Evolutionary conservation across 176 grass and related monocot species (phyloP).

Genomic region (Zea luxurians): DNA sequence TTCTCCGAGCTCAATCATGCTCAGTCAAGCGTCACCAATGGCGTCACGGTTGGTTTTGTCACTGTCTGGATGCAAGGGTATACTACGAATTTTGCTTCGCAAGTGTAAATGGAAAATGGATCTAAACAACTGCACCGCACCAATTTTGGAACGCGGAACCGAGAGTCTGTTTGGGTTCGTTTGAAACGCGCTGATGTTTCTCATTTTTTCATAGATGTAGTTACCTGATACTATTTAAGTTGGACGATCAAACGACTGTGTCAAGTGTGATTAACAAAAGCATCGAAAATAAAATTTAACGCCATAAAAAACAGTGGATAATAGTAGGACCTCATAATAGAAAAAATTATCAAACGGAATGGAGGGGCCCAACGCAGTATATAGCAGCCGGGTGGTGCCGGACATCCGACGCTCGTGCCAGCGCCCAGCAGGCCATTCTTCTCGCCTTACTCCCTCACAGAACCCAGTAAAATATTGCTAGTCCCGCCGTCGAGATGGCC

Average conservation of each 20-base stretch:
- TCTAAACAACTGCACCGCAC: not conserved
- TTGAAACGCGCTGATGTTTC: not conserved
- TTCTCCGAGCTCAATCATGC: conserved; percentile 15
- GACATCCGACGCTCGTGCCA: not conserved
- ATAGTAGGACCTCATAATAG: too few relatives aligned
- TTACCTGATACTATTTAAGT: not conserved
- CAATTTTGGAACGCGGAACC: not conserved
- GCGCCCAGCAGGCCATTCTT: not conserved
- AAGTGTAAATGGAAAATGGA: not conserved
- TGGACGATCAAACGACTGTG: too few relatives aligned
- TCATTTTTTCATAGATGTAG: not conserved
- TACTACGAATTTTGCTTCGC: too few relatives aligned
- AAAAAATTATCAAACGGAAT: not conserved
- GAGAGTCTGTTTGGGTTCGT: not conserved
- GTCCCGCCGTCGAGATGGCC: conserved; percentile 48
- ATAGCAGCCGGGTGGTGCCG: conserved; percentile 7
- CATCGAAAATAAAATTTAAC: too few relatives aligned
- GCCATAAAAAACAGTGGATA: too few relatives aligned
- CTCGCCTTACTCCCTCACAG: not conserved
- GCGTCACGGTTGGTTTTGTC: conserved; percentile 22
- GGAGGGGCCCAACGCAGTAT: not conserved
- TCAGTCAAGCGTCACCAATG: conserved; percentile 18
- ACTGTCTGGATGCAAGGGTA: not conserved
- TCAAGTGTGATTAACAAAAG: too few relatives aligned
- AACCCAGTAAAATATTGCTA: conserved; percentile 20